Percentiles rank a stretch among this genome's conserved stretches.
phyloP scores from a whole-genome alignment of 2,329 filamentous ascomycete species.

The Rhexocercosporidium sp. region DNA sequence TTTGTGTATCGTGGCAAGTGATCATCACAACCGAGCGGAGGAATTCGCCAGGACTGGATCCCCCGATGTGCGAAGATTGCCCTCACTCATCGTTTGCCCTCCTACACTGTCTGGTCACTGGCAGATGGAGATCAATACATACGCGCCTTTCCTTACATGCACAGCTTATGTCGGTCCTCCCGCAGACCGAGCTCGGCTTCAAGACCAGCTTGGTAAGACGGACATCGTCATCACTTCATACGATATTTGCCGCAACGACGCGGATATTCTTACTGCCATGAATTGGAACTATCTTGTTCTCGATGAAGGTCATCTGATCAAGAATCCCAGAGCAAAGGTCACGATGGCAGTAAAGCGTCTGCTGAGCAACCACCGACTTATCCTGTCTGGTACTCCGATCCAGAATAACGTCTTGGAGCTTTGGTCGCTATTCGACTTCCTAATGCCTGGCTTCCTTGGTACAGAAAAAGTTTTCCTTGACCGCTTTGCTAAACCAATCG shows the following conservation, averaged over 20 bases:
- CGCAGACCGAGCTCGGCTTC: constrained; percentile 74
- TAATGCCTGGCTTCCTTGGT: constrained; percentile 98
- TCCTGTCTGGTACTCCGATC: constrained; percentile 95
- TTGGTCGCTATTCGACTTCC: constrained; percentile 97
- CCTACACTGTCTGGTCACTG: constrained; percentile 96
- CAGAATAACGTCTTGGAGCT: constrained; percentile 97
- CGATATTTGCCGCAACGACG: constrained; percentile 95
- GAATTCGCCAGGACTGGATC: constrained; percentile 85
- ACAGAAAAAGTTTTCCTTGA: constrained; percentile 95
- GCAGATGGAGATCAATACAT: constrained; percentile 97
- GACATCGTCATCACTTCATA: constrained; percentile 98
- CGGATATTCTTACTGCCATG: constrained; percentile 80
- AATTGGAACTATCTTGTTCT: constrained; percentile 98
- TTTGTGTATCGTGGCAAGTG: constrained; percentile 95
- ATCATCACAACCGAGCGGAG: constrained; percentile 91
- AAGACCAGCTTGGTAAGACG: constrained; percentile 72
- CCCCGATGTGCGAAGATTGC: constrained; percentile 77
- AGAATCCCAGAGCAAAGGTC: constrained; percentile 97
- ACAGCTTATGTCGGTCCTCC: constrained; percentile 92
- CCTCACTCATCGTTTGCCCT: constrained; percentile 93
- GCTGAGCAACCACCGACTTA: constrained; percentile 90
- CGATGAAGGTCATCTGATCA: constrained; percentile 97
- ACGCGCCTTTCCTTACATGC: constrained; percentile 90
- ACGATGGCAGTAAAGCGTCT: constrained; percentile 91
- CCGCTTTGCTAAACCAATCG: constrained; percentile 87